Conservation (phyloP, 768 basidiomycete genomes). For the Imleria badia region DNA sequence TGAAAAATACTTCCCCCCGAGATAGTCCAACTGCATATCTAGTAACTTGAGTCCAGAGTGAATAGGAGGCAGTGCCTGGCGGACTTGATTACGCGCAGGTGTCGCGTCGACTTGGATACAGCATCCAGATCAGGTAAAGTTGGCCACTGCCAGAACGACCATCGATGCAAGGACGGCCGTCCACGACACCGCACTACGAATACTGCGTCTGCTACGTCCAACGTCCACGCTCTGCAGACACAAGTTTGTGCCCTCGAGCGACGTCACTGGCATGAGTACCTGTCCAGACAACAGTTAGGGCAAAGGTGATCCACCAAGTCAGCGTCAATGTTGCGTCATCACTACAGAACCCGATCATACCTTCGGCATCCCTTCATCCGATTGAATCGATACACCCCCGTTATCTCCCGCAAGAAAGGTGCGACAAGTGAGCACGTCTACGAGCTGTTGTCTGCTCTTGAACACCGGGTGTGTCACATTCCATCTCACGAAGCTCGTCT, state of each 20-base stretch:
- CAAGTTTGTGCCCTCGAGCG: constrained; percentile 22
- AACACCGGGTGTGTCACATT: constrained; percentile 43
- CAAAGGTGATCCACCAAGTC: neutral
- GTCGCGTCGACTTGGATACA: neutral
- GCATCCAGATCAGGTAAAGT: constrained; percentile 9
- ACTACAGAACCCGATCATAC: constrained; percentile 18
- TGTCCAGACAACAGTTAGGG: constrained; percentile 7
- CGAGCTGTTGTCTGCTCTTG: constrained; percentile 40
- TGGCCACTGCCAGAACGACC: neutral
- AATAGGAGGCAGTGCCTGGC: neutral
- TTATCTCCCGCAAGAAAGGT: constrained; percentile 35
- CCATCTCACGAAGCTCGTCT: constrained; percentile 39
- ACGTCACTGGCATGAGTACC: constrained; percentile 36
- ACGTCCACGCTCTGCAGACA: constrained; percentile 17
- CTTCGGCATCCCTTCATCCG: constrained; percentile 47
- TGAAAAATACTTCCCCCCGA: neutral
- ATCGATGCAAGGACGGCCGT: neutral
- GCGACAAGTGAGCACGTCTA: constrained; percentile 55
- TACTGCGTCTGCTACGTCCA: neutral
- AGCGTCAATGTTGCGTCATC: neutral
- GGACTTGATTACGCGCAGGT: neutral
- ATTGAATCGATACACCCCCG: constrained; percentile 42
- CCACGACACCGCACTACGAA: constrained; percentile 7
- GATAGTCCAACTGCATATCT: neutral
- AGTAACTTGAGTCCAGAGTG: neutral